Base-by-base conservation (phyloP, 768 basidiomycete species). In the Psilocybe cubensis region DNA sequence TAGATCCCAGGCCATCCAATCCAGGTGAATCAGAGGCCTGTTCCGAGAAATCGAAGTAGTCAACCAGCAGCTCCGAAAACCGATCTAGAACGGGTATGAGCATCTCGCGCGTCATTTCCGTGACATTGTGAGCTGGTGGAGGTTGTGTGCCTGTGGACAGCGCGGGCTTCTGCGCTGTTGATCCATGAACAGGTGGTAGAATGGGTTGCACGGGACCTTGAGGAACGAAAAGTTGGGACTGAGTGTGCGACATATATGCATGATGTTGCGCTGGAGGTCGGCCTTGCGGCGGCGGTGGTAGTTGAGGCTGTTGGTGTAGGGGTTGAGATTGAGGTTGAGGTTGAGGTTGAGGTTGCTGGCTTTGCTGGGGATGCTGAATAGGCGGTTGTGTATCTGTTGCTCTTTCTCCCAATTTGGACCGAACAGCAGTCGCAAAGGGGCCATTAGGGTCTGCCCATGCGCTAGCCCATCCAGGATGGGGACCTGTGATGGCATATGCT, bases 41-140 rank as follows among this genome's bases (percentile, higher is more conserved):
- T 5, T 31, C 57, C 28, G 40, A 42, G 2, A 54, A 44, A n/a
- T 60, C 74, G 63, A 89, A 89, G 5, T 69, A 70, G 1, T 66
- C 60, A 11, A 75, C 67, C 1, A 85, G 71, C 11, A 80, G 77
- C 0, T 69, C 71, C 3, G 88, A 85, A 56, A 90, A 79, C 46
- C 73, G 63, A 41, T 74, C 68, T 35, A 90, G 81, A 51, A 85
- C 74, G 2, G 64, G 57, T 24, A 74, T 47, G 57, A 90, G 81
- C 52, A 70, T 69, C 4, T 76, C 74, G 12, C 77, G 66, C 20
- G 70, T 75, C 35, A 83, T 70, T 41, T 79, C 75, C 29, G 68
- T 68, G 21, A 69, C 66, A 54, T 82, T 83, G 54, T 72, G 73
- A 8, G 47, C 35, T 9, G 58, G 58, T 14, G 35, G 14, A 5